phyloP scores from a whole-genome alignment of 1,139 yeast species.

The Saccharomyces hybrid region DNA sequence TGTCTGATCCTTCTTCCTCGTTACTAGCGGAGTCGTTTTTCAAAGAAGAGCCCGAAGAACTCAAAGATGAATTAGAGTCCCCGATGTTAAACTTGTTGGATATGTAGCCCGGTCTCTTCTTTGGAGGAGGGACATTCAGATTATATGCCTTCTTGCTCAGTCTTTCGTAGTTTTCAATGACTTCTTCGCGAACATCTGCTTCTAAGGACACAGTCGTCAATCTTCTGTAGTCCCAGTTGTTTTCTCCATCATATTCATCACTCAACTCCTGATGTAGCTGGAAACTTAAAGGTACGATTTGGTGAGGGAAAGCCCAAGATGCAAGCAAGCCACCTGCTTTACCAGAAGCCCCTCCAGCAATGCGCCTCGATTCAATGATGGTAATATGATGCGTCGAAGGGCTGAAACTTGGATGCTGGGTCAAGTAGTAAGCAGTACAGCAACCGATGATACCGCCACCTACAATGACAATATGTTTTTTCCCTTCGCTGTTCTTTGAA shows the following conservation, averaged over 20 bases:
- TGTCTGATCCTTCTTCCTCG: background rate
- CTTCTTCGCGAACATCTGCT: slow-evolving; percentile 49
- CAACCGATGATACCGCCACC: slow-evolving; percentile 98
- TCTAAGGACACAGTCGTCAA: slow-evolving; percentile 81
- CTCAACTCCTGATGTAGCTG: slow-evolving; percentile 78
- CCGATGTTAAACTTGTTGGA: slow-evolving; percentile 5
- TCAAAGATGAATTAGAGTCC: slow-evolving; percentile 9
- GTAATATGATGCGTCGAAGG: slow-evolving; percentile 71
- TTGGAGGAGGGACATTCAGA: slow-evolving; percentile 12
- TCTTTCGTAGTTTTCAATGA: slow-evolving; percentile 1
- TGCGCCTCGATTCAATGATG: slow-evolving; percentile 81
- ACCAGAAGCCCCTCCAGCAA: slow-evolving; percentile 97
- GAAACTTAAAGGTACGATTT: slow-evolving; percentile 83
- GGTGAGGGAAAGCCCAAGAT: slow-evolving; percentile 94
- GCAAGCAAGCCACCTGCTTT: slow-evolving; percentile 96
- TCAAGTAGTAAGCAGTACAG: slow-evolving; percentile 84
- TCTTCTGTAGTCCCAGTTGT: slow-evolving; percentile 89
- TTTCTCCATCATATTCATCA: slow-evolving; percentile 67
- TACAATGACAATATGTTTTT: slow-evolving; percentile 63
- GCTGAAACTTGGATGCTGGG: slow-evolving; percentile 74
- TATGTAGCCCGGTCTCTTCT: slow-evolving; percentile 5
- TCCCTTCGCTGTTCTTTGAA: slow-evolving; percentile 51
- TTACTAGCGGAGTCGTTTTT: slow-evolving; percentile 2
- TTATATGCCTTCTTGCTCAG: slow-evolving; percentile 5
- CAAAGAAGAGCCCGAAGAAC: slow-evolving; percentile 1